Evolutionary conservation across 768 basidiomycete species (phyloP), one percentile per base, ranked within the genome.

Genomic region (Paxillus involutus): DNA sequence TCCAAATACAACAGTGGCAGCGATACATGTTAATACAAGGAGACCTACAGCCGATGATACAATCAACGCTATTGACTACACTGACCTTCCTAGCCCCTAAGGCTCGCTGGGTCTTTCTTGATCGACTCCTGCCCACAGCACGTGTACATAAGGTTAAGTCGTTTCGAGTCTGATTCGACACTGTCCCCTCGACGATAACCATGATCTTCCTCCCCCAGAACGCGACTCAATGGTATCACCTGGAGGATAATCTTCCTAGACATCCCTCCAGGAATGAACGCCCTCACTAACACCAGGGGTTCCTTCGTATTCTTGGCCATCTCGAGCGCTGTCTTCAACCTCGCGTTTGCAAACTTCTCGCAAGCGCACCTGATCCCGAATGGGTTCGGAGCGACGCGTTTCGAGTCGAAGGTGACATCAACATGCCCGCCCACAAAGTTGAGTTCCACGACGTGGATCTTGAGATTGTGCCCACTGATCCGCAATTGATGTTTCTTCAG

Each of bases 211-310:
- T 44, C 52, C 2, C 51, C 52, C 32, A 58, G 24, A 9, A 69
- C 50, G 4, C 17, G 33, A 30, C 55, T 57, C 51, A 70, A 41
- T 2, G 64, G 69, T 30, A 71, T 60, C 11, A 57, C 56, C 21
- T 63, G 62, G 33, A 70, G 63, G 6, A 69, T 43, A 11, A 68
- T 52, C 53, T 68, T 68, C 49, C 67, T 66, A 21, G 66, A 49
- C 37, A 44, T 43, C 2, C 69, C 69, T 2, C 64, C 69, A 0
- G 69, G 55, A 26, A 70, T 57, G 44, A 66, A 66, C 7, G 55
- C 69, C 44, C 67, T 59, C 6, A 68, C 67, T 14, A 70, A 40
- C 2, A 70, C 55, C 40, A 56, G 49, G 16, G 56, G 55, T 32
- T 33, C 51, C 26, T 55, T 49, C 11, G 56, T 57, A 16, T 56